phyloP scores from a whole-genome alignment of 192 early-diverging fungal species.

The Phycomyces nitens region DNA sequence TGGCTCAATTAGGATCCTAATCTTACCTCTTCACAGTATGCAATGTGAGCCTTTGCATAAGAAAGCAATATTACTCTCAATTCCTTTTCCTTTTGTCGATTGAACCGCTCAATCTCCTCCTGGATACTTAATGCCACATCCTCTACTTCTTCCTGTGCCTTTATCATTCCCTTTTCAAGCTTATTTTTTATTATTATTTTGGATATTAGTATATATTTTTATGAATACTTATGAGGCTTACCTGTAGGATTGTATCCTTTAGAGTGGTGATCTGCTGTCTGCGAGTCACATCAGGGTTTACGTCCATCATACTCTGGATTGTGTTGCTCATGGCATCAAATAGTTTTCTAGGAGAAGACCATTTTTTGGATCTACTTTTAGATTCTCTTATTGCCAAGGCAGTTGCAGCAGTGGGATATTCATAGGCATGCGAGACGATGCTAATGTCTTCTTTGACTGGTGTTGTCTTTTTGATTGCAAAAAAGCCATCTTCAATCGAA shows the following conservation, averaged over 20 bases:
- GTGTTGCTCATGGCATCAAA: constrained; percentile 56
- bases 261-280: constrained; percentile 80
- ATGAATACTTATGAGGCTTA: constrained; percentile 5
- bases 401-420: constrained; percentile 19
- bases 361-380: constrained; percentile 34
- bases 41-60: constrained; percentile 64
- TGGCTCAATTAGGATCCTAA: background rate
- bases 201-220: background rate
- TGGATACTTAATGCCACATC: constrained; percentile 78
- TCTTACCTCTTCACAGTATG: constrained; percentile 62
- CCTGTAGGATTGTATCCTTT: constrained; percentile 68
- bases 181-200: constrained; percentile 10
- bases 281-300: constrained; percentile 84
- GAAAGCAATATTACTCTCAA: constrained; percentile 71
- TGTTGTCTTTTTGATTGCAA: constrained; percentile 3
- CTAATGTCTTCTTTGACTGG: background rate
- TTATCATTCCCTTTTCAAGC: constrained; percentile 73
- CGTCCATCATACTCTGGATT: constrained; percentile 91
- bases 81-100: constrained; percentile 85
- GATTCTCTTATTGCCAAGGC: constrained; percentile 9
- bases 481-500: constrained; percentile 15
- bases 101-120: constrained; percentile 85
- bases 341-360: constrained; percentile 42
- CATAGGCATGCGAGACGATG: background rate
- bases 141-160: constrained; percentile 62